These are phyloP conservation scores for Candida tibetensis DNA, from an alignment of 805 yeast genomes.

Conservation along the genomic window DNA sequence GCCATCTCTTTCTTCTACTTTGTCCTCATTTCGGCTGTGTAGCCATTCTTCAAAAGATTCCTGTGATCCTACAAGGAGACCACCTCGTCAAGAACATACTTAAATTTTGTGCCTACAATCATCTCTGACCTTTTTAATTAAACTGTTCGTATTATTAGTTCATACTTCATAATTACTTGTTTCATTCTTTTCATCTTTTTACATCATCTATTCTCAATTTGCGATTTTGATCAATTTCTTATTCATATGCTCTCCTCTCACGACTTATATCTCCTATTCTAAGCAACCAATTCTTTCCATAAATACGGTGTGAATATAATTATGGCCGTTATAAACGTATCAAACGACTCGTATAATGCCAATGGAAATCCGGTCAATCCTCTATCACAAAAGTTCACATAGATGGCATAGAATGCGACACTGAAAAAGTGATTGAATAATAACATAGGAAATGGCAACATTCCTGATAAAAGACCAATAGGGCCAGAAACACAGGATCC, in stretches of 20 bases:
- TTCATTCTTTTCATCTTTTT: background rate
- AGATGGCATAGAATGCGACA: conserved; percentile 84
- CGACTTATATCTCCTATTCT: no score
- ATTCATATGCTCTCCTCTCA: no score
- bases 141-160: no score
- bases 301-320: conserved; percentile 79
- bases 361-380: conserved; percentile 69
- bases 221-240: no score
- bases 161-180: background rate
- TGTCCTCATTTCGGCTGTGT: no score
- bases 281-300: conserved; percentile 42
- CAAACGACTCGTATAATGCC: conserved; percentile 67
- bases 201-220: no score
- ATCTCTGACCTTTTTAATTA: no score
- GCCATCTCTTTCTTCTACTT: no score
- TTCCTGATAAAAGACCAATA: conserved; percentile 77
- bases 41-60: no score
- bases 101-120: no score
- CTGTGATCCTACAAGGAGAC: no score
- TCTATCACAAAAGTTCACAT: conserved; percentile 59
- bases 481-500: conserved; percentile 80
- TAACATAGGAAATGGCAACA: conserved; percentile 68
- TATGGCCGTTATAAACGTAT: conserved; percentile 70
- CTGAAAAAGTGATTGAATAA: conserved; percentile 84
- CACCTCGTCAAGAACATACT: no score